These are phyloP conservation scores for Debaryomyces psychrophilus DNA, from an alignment of 1,139 yeast genomes.

Conservation along the genomic window DNA sequence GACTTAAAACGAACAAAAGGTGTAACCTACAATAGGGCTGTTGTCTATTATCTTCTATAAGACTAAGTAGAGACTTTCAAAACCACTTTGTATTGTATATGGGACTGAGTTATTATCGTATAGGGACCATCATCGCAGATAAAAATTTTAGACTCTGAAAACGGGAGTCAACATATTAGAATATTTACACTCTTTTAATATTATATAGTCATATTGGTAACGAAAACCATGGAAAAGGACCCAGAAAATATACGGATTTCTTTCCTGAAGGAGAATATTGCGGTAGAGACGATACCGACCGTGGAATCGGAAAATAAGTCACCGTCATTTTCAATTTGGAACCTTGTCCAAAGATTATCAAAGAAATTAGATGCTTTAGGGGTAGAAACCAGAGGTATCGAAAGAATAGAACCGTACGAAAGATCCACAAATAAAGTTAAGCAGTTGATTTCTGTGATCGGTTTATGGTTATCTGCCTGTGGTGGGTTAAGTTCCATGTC, in stretches of 20 bases:
- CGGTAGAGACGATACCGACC: not conserved
- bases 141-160: not conserved
- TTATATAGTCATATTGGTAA: not conserved
- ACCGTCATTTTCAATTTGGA: slow-evolving; percentile 12
- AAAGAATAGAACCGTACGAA: slow-evolving; percentile 71
- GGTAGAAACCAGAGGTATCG: slow-evolving; percentile 82
- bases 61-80: not conserved
- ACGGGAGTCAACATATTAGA: not conserved
- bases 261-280: not conserved
- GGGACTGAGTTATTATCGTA: not conserved
- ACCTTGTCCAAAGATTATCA: slow-evolving; percentile 19
- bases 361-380: slow-evolving; percentile 47
- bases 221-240: slow-evolving; percentile 1
- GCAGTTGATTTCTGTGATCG: slow-evolving; percentile 62
- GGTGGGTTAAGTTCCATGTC: slow-evolving; percentile 89
- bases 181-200: not conserved
- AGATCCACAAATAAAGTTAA: slow-evolving; percentile 53
- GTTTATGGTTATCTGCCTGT: slow-evolving; percentile 82
- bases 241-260: not conserved
- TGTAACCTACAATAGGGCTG: too few relatives aligned
- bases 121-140: too few relatives aligned
- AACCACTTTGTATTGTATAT: not conserved
- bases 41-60: too few relatives aligned
- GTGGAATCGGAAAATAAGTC: not conserved
- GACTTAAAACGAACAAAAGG: too few relatives aligned